Evolutionary conservation across 2,329 filamentous ascomycete genomes (phyloP).

Genomic region (Fusarium denticulatum): DNA sequence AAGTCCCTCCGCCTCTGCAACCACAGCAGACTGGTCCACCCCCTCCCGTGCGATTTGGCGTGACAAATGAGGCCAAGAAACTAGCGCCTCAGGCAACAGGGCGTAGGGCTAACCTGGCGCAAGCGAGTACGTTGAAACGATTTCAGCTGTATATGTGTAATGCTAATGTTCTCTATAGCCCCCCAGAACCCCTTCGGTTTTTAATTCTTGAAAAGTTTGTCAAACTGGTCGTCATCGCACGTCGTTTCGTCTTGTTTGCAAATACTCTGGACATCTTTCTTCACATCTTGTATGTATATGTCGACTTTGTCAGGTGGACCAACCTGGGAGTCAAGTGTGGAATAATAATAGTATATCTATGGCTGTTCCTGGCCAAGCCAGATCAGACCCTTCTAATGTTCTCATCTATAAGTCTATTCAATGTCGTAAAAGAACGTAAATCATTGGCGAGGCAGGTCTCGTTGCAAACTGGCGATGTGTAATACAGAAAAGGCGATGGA

Average conservation of each 20-base stretch:
- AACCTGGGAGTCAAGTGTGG: conserved; percentile 30
- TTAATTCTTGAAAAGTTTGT: conserved; percentile 37
- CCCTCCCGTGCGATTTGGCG: conserved; percentile 89
- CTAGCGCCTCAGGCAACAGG: conserved; percentile 88
- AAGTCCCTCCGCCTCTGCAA: conserved; percentile 56
- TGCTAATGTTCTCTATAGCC: conserved; percentile 49
- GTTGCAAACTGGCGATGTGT: background rate
- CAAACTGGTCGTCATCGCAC: conserved; percentile 1
- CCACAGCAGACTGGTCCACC: conserved; percentile 71
- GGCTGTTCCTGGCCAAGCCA: conserved; percentile 9
- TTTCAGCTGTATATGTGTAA: background rate
- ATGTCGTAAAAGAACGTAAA: conserved; percentile 1
- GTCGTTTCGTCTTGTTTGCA: conserved; percentile 14
- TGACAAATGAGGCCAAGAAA: conserved; percentile 77
- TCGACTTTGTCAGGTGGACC: conserved; percentile 33
- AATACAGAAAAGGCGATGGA: background rate
- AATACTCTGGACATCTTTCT: conserved; percentile 40
- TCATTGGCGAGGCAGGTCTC: background rate
- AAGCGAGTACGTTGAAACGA: conserved; percentile 83
- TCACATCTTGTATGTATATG: conserved; percentile 40
- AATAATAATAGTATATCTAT: conserved; percentile 42
- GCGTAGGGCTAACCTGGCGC: conserved; percentile 85
- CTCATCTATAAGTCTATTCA: conserved; percentile 28
- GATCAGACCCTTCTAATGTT: conserved; percentile 33
- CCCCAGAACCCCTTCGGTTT: conserved; percentile 66